Conservation (phyloP, 2,329 filamentous ascomycete genomes). For the Sclerotinia nivalis region DNA sequence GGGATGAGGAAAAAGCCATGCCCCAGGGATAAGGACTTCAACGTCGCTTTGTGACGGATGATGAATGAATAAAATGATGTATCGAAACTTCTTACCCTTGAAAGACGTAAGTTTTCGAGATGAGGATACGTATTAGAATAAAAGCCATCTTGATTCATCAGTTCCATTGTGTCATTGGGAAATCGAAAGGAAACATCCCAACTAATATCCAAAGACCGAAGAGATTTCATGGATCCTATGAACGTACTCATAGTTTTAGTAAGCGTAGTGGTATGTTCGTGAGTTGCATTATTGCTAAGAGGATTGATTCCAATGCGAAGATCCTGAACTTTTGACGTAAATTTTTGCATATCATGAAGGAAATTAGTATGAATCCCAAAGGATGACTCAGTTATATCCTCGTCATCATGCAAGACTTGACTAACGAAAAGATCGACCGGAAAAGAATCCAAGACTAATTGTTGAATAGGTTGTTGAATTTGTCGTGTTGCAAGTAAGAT, state of each 20-base stretch:
- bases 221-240: conserved; percentile 13
- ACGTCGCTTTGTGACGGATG: background rate
- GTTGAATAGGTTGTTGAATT: background rate
- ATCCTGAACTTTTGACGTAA: conserved; percentile 3
- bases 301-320: conserved; percentile 16
- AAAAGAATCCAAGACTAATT: conserved; percentile 11
- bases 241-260: conserved; percentile 14
- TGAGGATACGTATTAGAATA: conserved; percentile 13
- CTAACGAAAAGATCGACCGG: conserved; percentile 15
- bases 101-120: conserved; percentile 10
- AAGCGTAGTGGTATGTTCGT: background rate
- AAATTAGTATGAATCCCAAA: conserved; percentile 14
- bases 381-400: background rate
- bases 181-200: conserved; percentile 19
- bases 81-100: conserved; percentile 15
- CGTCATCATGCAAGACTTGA: background rate
- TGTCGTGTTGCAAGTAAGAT: conserved; percentile 15
- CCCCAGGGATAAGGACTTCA: conserved; percentile 17
- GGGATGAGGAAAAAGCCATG: conserved; percentile 11
- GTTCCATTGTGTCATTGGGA: background rate
- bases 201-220: conserved; percentile 8
- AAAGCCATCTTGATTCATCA: background rate
- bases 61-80: conserved; percentile 10
- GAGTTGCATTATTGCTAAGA: background rate
- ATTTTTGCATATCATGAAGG: conserved; percentile 10